A percentile compares a stretch with the other conserved stretches of the same genome.
Evolutionary conservation across 345 rosid species (phyloP).

Genomic region (Carallia brachiata): DNA sequence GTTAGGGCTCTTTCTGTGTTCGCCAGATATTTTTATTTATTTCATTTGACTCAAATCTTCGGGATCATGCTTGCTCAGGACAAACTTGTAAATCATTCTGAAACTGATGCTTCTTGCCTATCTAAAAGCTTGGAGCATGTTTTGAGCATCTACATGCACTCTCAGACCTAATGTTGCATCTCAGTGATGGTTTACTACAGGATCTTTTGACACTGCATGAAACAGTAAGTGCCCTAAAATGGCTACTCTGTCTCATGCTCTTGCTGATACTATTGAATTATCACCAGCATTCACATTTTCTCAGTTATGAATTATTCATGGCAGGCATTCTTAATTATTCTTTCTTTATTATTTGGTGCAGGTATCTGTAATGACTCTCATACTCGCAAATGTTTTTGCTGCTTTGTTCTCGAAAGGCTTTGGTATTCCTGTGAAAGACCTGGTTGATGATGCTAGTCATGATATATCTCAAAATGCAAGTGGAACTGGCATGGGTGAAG

Average conservation of each 20-base stretch:
- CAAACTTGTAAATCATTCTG: conserved; percentile 43
- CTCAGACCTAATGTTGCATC: conserved; percentile 55
- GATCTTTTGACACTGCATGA: conserved; percentile 67
- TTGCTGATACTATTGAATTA: not conserved
- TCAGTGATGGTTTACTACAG: conserved; percentile 55
- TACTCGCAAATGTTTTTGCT: conserved; percentile 67
- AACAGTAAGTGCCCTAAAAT: conserved; percentile 43
- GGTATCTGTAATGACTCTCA: conserved; percentile 71
- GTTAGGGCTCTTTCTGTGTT: not conserved
- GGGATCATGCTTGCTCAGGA: conserved; percentile 47
- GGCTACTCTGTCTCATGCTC: not conserved
- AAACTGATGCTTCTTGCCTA: conserved; percentile 22
- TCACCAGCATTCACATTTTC: not conserved
- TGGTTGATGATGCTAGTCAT: conserved; percentile 49
- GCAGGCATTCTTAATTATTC: too few relatives aligned
- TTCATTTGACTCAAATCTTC: conserved; percentile 19
- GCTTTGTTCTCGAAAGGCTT: conserved; percentile 75
- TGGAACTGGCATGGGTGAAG: conserved; percentile 97
- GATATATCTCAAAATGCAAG: conserved; percentile 52
- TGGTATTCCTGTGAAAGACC: conserved; percentile 57
- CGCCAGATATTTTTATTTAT: not conserved
- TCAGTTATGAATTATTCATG: not conserved
- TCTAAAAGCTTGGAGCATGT: conserved; percentile 42
- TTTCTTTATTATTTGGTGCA: conserved; percentile 29
- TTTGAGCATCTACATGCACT: conserved; percentile 47